A percentile compares a stretch with the other conserved stretches of the same genome.
These are phyloP conservation scores for Trichoderma aggressivum DNA, from an alignment of 2,329 filamentous ascomycete genomes.

Conservation along the genomic window DNA sequence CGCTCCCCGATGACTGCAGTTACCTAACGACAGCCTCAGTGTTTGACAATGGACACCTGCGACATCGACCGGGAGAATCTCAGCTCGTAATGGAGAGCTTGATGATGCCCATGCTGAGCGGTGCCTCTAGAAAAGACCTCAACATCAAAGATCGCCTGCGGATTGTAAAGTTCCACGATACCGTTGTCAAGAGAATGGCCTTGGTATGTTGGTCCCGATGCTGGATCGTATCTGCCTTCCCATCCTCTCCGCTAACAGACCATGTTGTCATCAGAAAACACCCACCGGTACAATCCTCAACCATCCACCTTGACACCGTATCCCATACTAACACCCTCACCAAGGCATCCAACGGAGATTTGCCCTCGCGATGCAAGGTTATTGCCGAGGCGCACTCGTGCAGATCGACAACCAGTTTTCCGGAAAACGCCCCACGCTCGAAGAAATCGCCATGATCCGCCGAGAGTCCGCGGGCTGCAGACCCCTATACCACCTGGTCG, in stretches of 20 bases:
- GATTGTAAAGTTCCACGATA: slow-evolving; percentile 24
- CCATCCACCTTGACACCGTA: no score
- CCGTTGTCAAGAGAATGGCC: slow-evolving; percentile 18
- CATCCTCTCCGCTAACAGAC: background rate
- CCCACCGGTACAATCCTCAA: background rate
- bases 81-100: slow-evolving; percentile 22
- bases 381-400: slow-evolving; percentile 21
- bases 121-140: background rate
- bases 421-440: slow-evolving; percentile 19
- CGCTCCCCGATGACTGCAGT: background rate
- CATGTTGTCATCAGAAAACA: background rate
- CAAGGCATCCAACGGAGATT: slow-evolving; percentile 23
- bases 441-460: slow-evolving; percentile 23
- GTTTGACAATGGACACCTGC: slow-evolving; percentile 24
- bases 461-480: slow-evolving; percentile 22
- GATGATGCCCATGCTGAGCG: slow-evolving; percentile 20
- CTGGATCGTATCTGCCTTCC: background rate
- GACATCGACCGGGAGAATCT: slow-evolving; percentile 20
- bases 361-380: slow-evolving; percentile 21
- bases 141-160: background rate
- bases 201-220: slow-evolving; percentile 2
- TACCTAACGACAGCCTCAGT: slow-evolving; percentile 13
- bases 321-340: background rate
- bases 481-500: slow-evolving; percentile 25
- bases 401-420: slow-evolving; percentile 21